These are phyloP conservation scores for Diversispora eburnea DNA, from an alignment of 192 early-diverging fungal genomes.

Conservation along the genomic window DNA sequence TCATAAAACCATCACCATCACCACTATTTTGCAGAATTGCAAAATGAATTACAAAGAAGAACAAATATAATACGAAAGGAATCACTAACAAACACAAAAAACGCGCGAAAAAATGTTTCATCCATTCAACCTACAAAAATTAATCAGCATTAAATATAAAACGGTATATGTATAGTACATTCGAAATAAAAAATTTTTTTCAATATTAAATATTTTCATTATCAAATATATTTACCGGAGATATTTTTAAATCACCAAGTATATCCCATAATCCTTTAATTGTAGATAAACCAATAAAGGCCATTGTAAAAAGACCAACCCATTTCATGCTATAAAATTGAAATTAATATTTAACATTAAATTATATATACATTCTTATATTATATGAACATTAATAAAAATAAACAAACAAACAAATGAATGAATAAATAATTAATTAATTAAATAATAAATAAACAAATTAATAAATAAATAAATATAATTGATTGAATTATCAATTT, in stretches of 20 bases:
- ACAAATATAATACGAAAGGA: slow-evolving; percentile 75
- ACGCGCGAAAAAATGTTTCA: slow-evolving; percentile 79
- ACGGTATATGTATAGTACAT: not conserved
- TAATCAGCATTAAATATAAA: slow-evolving; percentile 5
- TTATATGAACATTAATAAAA: not conserved
- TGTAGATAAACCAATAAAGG: slow-evolving; percentile 78
- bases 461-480: not conserved
- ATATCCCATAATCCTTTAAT: slow-evolving; percentile 84
- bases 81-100: slow-evolving; percentile 78
- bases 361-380: not conserved
- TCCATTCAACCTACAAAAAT: slow-evolving; percentile 27
- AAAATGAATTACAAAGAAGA: slow-evolving; percentile 91
- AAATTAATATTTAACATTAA: not conserved
- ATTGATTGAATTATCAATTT: not conserved
- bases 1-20: slow-evolving; percentile 93
- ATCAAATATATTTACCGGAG: slow-evolving; percentile 33
- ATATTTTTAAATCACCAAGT: slow-evolving; percentile 64
- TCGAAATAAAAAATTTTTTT: slow-evolving; percentile 1
- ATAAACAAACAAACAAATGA: not conserved
- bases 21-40: slow-evolving; percentile 68
- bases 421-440: not conserved
- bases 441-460: not conserved
- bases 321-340: slow-evolving; percentile 71
- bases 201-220: not conserved
- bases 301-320: slow-evolving; percentile 91